These are phyloP conservation scores for Cinnamomum chago DNA, from an alignment of 164 flowering plant genomes.

Conservation along the genomic window DNA sequence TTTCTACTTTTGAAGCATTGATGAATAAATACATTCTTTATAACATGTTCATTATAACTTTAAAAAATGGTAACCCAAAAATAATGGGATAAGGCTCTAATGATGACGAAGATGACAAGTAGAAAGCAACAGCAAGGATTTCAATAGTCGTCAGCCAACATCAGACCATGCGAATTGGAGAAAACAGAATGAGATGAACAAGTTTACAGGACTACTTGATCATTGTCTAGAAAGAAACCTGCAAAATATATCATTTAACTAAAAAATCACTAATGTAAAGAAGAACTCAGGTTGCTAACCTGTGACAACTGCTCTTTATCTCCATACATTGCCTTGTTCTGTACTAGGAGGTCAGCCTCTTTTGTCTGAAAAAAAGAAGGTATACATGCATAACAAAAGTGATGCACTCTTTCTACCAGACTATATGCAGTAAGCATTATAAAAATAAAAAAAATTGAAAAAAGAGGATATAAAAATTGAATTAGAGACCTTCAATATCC, in stretches of 20 bases:
- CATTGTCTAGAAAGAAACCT: background rate
- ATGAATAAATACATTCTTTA: too few species aligned
- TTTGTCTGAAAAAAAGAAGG: conserved; percentile 47
- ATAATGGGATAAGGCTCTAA: too few species aligned
- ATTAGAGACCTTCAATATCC: conserved; percentile 12
- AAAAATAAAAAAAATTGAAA: too few species aligned
- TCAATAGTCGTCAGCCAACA: background rate
- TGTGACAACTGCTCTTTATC: conserved; percentile 87
- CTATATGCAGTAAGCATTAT: background rate
- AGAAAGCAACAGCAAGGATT: background rate
- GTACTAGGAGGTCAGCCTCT: conserved; percentile 79
- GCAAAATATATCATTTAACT: background rate
- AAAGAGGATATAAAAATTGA: conserved; percentile 1
- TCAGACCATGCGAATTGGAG: background rate
- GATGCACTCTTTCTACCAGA: background rate
- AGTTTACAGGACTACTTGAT: background rate
- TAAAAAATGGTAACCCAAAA: too few species aligned
- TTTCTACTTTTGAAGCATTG: too few species aligned
- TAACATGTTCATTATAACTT: too few species aligned
- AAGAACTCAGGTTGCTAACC: conserved; percentile 29
- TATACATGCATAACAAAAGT: background rate
- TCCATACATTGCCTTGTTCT: conserved; percentile 65
- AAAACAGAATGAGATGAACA: background rate
- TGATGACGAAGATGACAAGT: too few species aligned
- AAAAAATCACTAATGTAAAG: background rate